Percentiles rank a stretch among this genome's conserved stretches.
These are phyloP conservation scores for Ogataea salicorniae DNA, from an alignment of 805 yeast species.

Conservation along the genomic window DNA sequence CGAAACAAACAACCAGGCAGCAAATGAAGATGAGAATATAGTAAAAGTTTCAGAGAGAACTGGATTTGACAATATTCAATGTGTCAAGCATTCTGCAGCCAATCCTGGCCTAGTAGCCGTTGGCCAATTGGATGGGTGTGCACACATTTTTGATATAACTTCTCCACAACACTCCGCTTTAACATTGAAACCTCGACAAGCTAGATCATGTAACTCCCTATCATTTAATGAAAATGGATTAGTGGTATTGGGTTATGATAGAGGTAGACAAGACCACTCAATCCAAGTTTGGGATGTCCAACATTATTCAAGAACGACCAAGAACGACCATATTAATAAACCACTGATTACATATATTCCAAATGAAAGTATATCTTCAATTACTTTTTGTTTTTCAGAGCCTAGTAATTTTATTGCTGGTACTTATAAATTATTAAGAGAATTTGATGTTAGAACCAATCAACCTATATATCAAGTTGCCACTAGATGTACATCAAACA, in stretches of 20 bases:
- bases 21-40: constrained; percentile 45
- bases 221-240: constrained; percentile 62
- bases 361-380: constrained; percentile 69
- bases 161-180: constrained; percentile 30
- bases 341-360: constrained; percentile 56
- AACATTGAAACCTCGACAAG: constrained; percentile 54
- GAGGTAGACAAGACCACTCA: constrained; percentile 70
- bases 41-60: constrained; percentile 46
- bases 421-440: constrained; percentile 70
- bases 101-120: constrained; percentile 60
- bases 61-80: constrained; percentile 66
- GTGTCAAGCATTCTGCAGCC: constrained; percentile 55
- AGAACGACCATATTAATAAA: constrained; percentile 46
- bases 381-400: constrained; percentile 59
- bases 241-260: constrained; percentile 75
- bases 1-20: constrained; percentile 40
- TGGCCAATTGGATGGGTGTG: constrained; percentile 68
- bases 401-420: constrained; percentile 60
- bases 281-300: constrained; percentile 76
- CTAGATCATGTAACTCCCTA: constrained; percentile 70
- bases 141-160: constrained; percentile 57
- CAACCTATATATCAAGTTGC: constrained; percentile 69
- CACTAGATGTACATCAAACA: constrained; percentile 64
- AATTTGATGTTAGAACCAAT: constrained; percentile 64
- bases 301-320: constrained; percentile 45